These are phyloP conservation scores for Dendrobium chrysotoxum DNA, from an alignment of 106 monocot genomes.

Conservation along the genomic window DNA sequence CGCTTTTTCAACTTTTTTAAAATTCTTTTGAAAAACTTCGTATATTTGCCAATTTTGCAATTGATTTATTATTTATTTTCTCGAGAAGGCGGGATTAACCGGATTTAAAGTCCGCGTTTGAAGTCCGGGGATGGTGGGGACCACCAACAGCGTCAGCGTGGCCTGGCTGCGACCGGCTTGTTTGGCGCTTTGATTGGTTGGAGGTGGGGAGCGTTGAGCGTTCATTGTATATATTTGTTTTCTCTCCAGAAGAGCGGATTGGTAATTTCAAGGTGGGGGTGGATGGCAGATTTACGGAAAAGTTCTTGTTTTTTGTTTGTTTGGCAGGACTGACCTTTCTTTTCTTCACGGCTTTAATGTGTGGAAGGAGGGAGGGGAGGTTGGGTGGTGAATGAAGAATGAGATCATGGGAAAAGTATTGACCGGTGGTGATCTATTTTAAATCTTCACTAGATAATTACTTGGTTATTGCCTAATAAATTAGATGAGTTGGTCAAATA, in stretches of 20 bases:
- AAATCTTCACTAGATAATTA: background rate
- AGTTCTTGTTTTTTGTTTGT: background rate
- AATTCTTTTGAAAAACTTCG: background rate
- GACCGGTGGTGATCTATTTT: background rate
- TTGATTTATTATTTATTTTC: background rate
- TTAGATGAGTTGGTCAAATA: background rate
- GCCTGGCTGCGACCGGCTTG: slow-evolving; percentile 9
- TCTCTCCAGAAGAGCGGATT: background rate
- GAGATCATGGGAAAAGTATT: background rate
- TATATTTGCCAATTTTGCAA: background rate
- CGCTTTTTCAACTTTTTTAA: background rate
- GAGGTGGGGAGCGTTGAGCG: background rate
- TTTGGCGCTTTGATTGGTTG: slow-evolving; percentile 7
- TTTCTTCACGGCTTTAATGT: background rate
- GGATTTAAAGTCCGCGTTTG: slow-evolving; percentile 21
- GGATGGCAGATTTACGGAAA: background rate
- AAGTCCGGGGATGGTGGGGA: slow-evolving; percentile 11
- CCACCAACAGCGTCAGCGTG: slow-evolving; percentile 21
- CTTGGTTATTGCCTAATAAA: background rate
- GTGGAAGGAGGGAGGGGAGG: background rate
- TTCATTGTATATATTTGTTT: background rate
- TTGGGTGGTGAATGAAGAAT: background rate
- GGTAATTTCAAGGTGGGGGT: background rate
- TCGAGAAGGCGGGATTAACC: slow-evolving; percentile 10
- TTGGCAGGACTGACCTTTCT: background rate